Conservation (phyloP, 495 filamentous ascomycete species). For the Penicillium odoratum region DNA sequence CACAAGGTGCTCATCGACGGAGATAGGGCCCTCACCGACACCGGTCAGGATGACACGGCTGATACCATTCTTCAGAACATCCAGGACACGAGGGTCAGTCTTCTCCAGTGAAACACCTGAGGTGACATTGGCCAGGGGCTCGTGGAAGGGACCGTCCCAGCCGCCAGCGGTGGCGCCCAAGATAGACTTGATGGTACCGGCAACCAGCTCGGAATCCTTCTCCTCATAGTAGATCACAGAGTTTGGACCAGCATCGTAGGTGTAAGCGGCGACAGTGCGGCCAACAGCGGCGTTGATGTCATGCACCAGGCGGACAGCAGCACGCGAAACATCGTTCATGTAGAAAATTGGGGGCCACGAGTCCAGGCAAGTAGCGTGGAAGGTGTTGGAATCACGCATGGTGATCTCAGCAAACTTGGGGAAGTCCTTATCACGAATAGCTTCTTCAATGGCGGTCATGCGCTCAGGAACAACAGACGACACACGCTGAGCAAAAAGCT, state of each 20-base stretch:
- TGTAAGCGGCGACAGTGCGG: constrained; percentile 83
- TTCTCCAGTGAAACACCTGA: constrained; percentile 47
- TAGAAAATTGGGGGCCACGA: constrained; percentile 98
- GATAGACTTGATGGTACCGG: constrained; percentile 64
- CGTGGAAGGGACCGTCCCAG: constrained; percentile 59
- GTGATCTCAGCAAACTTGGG: constrained; percentile 83
- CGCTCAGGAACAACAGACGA: constrained; percentile 72
- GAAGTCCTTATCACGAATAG: constrained; percentile 77
- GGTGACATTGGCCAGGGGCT: constrained; percentile 47
- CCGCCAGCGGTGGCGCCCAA: constrained; percentile 53
- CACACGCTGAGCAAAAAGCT: constrained; percentile 74
- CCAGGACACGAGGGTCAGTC: constrained; percentile 56
- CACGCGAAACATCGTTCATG: constrained; percentile 86
- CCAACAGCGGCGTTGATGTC: constrained; percentile 76
- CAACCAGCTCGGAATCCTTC: constrained; percentile 67
- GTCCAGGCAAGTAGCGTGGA: constrained; percentile 93
- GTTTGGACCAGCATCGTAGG: constrained; percentile 97
- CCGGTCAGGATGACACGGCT: constrained; percentile 85
- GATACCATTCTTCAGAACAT: constrained; percentile 72
- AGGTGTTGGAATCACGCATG: constrained; percentile 94
- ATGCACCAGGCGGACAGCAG: constrained; percentile 85
- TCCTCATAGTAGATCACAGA: constrained; percentile 92
- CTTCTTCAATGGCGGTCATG: constrained; percentile 84
- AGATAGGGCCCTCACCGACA: constrained; percentile 86
- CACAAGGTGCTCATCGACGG: constrained; percentile 75